These are phyloP conservation scores for Pythium guiyangense DNA, from an alignment of 352 stramenopile species.

Conservation along the genomic window DNA sequence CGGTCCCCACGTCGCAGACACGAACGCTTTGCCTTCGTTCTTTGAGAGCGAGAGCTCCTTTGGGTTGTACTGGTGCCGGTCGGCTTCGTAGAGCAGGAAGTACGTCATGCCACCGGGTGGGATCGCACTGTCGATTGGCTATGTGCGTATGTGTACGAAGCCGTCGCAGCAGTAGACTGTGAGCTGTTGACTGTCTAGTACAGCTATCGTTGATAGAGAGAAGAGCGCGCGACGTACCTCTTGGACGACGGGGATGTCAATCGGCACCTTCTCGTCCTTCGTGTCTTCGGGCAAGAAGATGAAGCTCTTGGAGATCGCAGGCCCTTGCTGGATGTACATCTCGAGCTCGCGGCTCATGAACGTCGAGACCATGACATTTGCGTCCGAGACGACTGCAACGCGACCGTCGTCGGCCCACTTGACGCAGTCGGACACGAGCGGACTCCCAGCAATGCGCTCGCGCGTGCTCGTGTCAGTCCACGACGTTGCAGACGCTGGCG, in stretches of 20 bases:
- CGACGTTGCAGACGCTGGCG: constrained; percentile 5
- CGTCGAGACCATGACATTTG: constrained; percentile 72
- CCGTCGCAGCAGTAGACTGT: background rate
- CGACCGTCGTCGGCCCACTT: constrained; percentile 71
- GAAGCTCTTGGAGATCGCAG: constrained; percentile 77
- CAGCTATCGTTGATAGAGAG: background rate
- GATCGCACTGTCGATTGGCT: constrained; percentile 22
- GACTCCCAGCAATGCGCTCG: constrained; percentile 73
- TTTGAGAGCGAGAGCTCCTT: constrained; percentile 82
- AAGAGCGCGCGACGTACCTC: constrained; percentile 28
- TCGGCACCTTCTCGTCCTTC: constrained; percentile 38
- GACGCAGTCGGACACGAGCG: constrained; percentile 59
- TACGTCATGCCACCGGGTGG: constrained; percentile 39
- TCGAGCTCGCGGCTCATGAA: constrained; percentile 78
- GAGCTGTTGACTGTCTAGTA: too few relatives aligned
- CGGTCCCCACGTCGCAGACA: constrained; percentile 63
- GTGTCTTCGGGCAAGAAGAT: constrained; percentile 56
- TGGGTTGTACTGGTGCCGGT: constrained; percentile 74
- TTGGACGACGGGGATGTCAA: constrained; percentile 40
- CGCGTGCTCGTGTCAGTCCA: constrained; percentile 31
- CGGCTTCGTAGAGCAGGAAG: constrained; percentile 58
- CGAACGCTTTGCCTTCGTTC: constrained; percentile 52
- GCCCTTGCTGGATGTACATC: constrained; percentile 72
- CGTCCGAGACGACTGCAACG: constrained; percentile 66
- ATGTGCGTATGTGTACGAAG: background rate